phyloP scores from a whole-genome alignment of 768 basidiomycete species.

The Tricholoma hemisulphureum region DNA sequence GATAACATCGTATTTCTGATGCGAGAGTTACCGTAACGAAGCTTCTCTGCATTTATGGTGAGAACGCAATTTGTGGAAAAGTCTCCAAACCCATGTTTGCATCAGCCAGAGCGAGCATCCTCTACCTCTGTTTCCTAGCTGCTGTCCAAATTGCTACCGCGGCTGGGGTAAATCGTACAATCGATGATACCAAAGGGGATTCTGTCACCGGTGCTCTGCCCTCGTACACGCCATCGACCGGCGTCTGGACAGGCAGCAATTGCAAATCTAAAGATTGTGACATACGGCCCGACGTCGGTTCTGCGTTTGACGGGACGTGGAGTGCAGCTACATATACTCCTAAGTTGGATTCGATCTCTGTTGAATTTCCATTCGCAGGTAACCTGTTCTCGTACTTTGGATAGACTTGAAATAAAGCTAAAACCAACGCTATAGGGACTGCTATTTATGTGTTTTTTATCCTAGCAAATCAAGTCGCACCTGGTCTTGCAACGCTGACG shows the following conservation, averaged over 20 bases:
- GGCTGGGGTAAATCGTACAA: constrained; percentile 12
- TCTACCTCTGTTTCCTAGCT: neutral
- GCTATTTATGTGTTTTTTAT: constrained; percentile 42
- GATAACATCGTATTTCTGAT: no score
- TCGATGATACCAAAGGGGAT: constrained; percentile 25
- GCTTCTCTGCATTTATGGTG: no score
- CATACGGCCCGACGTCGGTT: constrained; percentile 9
- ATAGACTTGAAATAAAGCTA: neutral
- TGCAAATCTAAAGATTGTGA: constrained; percentile 16
- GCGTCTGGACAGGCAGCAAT: constrained; percentile 17
- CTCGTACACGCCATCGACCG: constrained; percentile 11
- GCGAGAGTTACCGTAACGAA: no score
- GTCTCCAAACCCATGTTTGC: neutral
- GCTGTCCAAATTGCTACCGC: no score
- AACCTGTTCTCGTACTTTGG: neutral
- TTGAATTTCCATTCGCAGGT: constrained; percentile 19
- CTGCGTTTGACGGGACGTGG: constrained; percentile 18
- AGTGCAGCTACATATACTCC: constrained; percentile 19
- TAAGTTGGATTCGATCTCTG: constrained; percentile 7
- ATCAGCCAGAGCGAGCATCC: neutral
- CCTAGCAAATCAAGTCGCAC: constrained; percentile 28
- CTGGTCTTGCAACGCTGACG: constrained; percentile 24
- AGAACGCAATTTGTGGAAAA: no score
- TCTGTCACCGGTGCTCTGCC: constrained; percentile 14
- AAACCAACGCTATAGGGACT: constrained; percentile 23